These are phyloP conservation scores for Beauveria australis DNA, from an alignment of 2,329 filamentous ascomycete species.

Conservation along the genomic window DNA sequence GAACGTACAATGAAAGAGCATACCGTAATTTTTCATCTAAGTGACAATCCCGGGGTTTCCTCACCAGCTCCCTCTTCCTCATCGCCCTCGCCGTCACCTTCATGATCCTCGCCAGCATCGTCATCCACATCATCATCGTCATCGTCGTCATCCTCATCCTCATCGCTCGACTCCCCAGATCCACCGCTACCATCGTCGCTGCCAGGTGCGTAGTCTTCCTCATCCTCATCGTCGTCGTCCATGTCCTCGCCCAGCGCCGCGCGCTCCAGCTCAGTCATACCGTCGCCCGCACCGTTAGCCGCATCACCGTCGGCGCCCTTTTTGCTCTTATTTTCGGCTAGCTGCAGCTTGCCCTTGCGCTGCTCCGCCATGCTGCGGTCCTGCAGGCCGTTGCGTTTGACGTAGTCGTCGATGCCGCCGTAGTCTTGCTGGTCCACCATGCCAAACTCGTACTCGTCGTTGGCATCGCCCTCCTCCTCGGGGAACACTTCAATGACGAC, in stretches of 20 bases:
- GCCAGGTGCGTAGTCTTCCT: slow-evolving; percentile 59
- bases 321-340: slow-evolving; percentile 51
- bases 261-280: slow-evolving; percentile 40
- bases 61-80: slow-evolving; percentile 20
- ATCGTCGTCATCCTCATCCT: slow-evolving; percentile 45
- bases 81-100: slow-evolving; percentile 23
- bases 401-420: slow-evolving; percentile 54
- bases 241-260: slow-evolving; percentile 45
- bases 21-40: neutral
- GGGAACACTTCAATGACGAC: slow-evolving; percentile 54
- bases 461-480: slow-evolving; percentile 35
- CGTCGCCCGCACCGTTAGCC: slow-evolving; percentile 26
- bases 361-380: slow-evolving; percentile 63
- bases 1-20: neutral
- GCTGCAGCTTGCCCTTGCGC: slow-evolving; percentile 54
- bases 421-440: slow-evolving; percentile 67
- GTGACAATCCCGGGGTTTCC: slow-evolving; percentile 5
- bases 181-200: slow-evolving; percentile 53
- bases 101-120: slow-evolving; percentile 30
- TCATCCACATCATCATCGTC: slow-evolving; percentile 34
- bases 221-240: slow-evolving; percentile 51
- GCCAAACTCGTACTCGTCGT: slow-evolving; percentile 56
- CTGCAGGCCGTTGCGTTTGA: slow-evolving; percentile 52
- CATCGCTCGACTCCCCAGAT: slow-evolving; percentile 41
- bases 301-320: slow-evolving; percentile 31